Evolutionary conservation across 306 rosid species (phyloP).

Genomic region (Prunus davidiana): DNA sequence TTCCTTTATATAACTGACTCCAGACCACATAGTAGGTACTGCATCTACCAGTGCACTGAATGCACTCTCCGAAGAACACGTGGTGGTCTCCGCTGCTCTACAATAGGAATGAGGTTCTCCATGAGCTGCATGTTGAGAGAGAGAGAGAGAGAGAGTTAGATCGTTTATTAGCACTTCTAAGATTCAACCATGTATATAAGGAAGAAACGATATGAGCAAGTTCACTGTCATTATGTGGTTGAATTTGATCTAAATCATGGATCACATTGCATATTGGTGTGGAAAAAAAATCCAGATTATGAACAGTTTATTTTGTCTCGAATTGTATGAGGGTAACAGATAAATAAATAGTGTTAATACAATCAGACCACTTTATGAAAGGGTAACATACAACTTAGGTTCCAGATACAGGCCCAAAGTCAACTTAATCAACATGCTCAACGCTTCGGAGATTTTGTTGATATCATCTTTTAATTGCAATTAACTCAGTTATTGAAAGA

Average conservation of each 20-base stretch:
- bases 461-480: not conserved
- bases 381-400: not conserved
- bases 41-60: slow-evolving; percentile 65
- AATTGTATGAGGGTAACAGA: no score
- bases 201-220: not conserved
- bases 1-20: not conserved
- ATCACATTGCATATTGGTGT: not conserved
- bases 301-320: not conserved
- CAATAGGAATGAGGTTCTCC: slow-evolving; percentile 73
- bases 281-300: not conserved
- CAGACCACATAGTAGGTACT: slow-evolving; percentile 11
- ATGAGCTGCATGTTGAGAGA: slow-evolving; percentile 56
- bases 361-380: not conserved
- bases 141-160: not conserved
- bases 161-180: not conserved
- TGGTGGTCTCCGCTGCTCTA: slow-evolving; percentile 64
- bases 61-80: slow-evolving; percentile 59
- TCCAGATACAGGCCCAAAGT: not conserved
- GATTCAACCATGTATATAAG: not conserved
- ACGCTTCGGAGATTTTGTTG: not conserved
- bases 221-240: not conserved
- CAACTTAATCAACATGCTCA: not conserved
- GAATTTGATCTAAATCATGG: not conserved
- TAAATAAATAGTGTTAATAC: not conserved
- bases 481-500: not conserved